phyloP scores from a whole-genome alignment of 306 rosid species.

The Purshia tridentata region DNA sequence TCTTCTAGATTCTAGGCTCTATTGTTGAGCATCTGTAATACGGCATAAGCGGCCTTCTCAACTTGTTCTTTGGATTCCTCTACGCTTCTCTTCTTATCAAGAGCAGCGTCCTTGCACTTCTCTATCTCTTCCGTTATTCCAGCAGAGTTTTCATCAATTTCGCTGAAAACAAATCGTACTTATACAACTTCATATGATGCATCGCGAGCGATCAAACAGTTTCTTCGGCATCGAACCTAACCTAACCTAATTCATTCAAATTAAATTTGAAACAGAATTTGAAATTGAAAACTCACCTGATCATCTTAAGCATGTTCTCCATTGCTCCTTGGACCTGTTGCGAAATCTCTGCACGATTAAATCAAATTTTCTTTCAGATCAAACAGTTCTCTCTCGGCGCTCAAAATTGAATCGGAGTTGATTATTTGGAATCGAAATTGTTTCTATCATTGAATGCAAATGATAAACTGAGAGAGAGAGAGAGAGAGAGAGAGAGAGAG shows the following conservation, averaged over 20 bases:
- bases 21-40: constrained; percentile 59
- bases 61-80: constrained; percentile 71
- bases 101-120: constrained; percentile 56
- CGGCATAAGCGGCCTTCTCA: constrained; percentile 79
- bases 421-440: no score
- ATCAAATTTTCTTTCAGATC: not conserved
- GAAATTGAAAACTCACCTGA: constrained; percentile 42
- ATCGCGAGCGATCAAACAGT: not conserved
- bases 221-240: no score
- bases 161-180: constrained; percentile 30
- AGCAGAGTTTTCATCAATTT: constrained; percentile 61
- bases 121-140: constrained; percentile 61
- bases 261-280: no score
- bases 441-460: not conserved
- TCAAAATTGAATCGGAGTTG: not conserved
- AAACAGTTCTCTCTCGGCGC: not conserved
- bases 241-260: no score
- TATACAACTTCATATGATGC: no score
- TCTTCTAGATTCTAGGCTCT: constrained; percentile 30
- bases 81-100: constrained; percentile 57
- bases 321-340: constrained; percentile 57
- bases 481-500: not conserved
- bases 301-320: constrained; percentile 84
- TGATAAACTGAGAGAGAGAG: not conserved
- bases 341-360: constrained; percentile 48